Conservation (phyloP, 257 asterid species). For the Mitragyna speciosa region DNA sequence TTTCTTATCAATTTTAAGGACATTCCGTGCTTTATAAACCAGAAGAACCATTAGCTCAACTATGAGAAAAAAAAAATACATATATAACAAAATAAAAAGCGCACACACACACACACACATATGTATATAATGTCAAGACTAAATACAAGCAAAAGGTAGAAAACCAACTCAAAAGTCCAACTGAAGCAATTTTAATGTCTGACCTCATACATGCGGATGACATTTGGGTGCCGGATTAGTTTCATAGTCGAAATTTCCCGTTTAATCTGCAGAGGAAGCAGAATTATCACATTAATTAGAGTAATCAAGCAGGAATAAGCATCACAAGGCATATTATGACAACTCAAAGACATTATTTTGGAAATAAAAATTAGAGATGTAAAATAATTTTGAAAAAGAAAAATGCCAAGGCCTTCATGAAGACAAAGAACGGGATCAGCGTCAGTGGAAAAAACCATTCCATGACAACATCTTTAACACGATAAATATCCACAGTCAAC, state of each 20-base stretch:
- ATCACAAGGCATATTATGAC: background rate
- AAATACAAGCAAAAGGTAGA: background rate
- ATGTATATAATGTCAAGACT: no score
- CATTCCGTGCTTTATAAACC: background rate
- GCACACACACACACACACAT: no score
- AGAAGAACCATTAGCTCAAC: background rate
- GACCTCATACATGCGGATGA: slow-evolving; percentile 91
- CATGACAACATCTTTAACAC: background rate
- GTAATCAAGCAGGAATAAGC: slow-evolving; percentile 9
- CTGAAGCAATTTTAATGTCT: slow-evolving; percentile 17
- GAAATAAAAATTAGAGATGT: background rate
- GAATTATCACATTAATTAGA: slow-evolving; percentile 1
- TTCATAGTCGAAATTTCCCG: slow-evolving; percentile 97
- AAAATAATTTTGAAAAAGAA: background rate
- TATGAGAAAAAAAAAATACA: no score
- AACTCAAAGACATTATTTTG: background rate
- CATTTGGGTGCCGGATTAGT: slow-evolving; percentile 86
- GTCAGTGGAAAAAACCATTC: background rate
- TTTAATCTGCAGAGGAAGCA: slow-evolving; percentile 61
- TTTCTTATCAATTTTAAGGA: no score
- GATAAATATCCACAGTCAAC: background rate
- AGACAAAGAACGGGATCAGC: background rate
- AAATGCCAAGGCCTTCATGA: background rate
- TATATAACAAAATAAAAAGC: no score
- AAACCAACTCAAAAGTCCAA: background rate